phyloP scores from a whole-genome alignment of 2,329 filamentous ascomycete species.

The Monilinia aucupariae region DNA sequence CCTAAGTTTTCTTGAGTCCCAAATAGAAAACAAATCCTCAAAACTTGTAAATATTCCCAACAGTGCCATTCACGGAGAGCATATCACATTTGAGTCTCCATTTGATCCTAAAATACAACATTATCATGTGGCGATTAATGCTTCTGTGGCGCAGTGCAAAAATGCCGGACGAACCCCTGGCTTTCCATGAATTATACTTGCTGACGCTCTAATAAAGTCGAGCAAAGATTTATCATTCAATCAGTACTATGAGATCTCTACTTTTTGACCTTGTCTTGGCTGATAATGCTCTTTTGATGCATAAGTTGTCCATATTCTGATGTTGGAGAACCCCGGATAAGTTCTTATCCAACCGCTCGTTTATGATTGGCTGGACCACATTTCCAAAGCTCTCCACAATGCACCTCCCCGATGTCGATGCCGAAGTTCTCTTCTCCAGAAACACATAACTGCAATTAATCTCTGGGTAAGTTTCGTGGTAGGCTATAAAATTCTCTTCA shows the following conservation, averaged over 20 bases:
- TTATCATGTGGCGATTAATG: no score
- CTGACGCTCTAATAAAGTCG: neutral
- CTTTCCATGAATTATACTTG: no score
- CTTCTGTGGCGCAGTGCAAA: conserved; percentile 7
- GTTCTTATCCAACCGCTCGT: neutral
- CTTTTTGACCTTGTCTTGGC: no score
- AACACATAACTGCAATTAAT: conserved; percentile 5
- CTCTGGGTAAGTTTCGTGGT: conserved; percentile 6
- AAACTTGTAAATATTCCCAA: no score
- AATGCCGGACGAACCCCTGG: conserved; percentile 8
- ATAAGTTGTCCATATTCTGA: no score
- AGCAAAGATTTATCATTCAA: neutral
- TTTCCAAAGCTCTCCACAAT: neutral
- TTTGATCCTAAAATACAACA: conserved; percentile 7
- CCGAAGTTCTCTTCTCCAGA: conserved; percentile 10
- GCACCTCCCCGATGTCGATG: conserved; percentile 5
- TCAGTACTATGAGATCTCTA: neutral
- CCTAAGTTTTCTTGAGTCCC: neutral
- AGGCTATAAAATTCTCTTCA: neutral
- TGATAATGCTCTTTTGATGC: neutral
- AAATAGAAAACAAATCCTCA: neutral
- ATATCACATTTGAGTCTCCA: neutral
- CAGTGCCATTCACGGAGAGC: neutral
- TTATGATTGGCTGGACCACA: neutral
- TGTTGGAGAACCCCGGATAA: neutral